phyloP scores from a whole-genome alignment of 305 asterid species.

The Galium porrigens region DNA sequence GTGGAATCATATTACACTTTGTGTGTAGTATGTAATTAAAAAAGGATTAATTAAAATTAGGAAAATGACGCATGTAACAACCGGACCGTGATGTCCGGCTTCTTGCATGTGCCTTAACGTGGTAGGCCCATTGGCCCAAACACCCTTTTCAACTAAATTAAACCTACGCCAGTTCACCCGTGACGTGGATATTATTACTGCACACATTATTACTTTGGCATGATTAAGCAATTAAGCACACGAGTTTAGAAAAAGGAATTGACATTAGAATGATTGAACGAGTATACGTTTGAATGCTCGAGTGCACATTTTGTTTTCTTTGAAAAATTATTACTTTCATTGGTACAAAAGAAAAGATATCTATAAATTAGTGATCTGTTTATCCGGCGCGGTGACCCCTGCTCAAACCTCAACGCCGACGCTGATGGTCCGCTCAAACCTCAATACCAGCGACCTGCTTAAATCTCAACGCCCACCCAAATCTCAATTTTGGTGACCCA shows the following conservation, averaged over 20 bases:
- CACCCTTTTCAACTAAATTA: slow-evolving; percentile 15
- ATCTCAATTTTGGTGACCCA: too few species aligned
- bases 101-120: slow-evolving; percentile 60
- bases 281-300: too few species aligned
- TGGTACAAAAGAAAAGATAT: too few species aligned
- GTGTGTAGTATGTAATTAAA: neutral
- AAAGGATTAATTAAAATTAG: slow-evolving; percentile 10
- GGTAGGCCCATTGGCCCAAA: slow-evolving; percentile 42
- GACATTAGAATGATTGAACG: neutral
- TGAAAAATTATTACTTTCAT: too few species aligned
- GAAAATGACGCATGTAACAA: slow-evolving; percentile 25
- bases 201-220: neutral
- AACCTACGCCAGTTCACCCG: slow-evolving; percentile 10
- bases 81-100: slow-evolving; percentile 31
- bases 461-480: too few species aligned
- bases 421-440: too few species aligned
- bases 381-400: too few species aligned
- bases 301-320: too few species aligned
- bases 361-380: too few species aligned
- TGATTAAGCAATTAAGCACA: neutral
- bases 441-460: too few species aligned
- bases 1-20: too few species aligned
- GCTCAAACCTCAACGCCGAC: too few species aligned
- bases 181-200: neutral
- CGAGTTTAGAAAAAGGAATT: neutral